Conservation (phyloP, 1,139 yeast species). For the Yamadazyma jaroonii region DNA sequence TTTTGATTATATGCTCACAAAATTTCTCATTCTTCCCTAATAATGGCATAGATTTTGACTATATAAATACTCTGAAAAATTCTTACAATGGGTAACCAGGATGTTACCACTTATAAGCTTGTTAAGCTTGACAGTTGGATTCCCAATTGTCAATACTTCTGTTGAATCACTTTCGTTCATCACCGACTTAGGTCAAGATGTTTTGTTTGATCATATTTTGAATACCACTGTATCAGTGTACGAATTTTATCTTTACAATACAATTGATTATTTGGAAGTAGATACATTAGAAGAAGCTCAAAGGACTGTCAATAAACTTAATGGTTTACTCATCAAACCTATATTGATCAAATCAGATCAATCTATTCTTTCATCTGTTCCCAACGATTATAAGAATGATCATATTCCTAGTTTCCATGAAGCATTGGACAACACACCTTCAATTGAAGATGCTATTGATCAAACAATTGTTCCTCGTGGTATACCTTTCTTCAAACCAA, state of each 20-base stretch:
- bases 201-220: too few species aligned
- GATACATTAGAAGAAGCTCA: conserved; percentile 4
- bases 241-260: too few species aligned
- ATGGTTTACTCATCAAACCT: conserved; percentile 1
- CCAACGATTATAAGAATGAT: neutral
- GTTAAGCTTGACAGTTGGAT: too few species aligned
- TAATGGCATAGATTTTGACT: too few species aligned
- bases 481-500: neutral
- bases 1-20: neutral
- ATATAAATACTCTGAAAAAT: too few species aligned
- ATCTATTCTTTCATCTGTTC: neutral
- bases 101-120: too few species aligned
- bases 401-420: conserved; percentile 1
- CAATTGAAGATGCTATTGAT: neutral
- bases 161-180: neutral
- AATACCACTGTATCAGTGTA: too few species aligned
- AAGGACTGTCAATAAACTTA: neutral
- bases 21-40: too few species aligned
- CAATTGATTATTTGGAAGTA: neutral
- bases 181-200: neutral
- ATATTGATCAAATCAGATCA: neutral
- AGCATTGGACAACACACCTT: neutral
- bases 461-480: too few species aligned
- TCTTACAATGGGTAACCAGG: too few species aligned
- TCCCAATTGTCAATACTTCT: neutral